Percentiles rank a stretch among this genome's conserved stretches.
Conservation (phyloP, 345 rosid genomes). For the Schrenkiella parvula region DNA sequence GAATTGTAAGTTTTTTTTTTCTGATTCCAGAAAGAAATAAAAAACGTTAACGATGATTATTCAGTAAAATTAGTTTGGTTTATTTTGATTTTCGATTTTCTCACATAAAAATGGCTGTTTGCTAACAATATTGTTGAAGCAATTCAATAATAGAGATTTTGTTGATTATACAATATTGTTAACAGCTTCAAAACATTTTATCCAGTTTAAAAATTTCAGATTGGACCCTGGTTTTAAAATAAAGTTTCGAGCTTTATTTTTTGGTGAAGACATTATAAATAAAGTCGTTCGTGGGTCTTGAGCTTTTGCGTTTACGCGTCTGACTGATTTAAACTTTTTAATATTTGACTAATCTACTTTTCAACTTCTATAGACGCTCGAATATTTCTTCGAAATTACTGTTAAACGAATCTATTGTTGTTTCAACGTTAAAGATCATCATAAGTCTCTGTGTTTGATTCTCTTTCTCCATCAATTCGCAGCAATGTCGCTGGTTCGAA, state of each 20-base stretch:
- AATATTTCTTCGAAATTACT: background rate
- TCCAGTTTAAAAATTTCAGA: background rate
- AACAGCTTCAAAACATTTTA: background rate
- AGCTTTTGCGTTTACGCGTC: slow-evolving; percentile 5
- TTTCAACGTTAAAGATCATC: background rate
- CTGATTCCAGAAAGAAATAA: background rate
- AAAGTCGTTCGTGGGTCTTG: background rate
- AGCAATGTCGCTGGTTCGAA: slow-evolving; percentile 26
- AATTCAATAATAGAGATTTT: background rate
- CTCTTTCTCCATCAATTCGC: background rate
- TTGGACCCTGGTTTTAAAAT: background rate
- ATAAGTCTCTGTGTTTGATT: background rate
- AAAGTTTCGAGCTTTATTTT: background rate
- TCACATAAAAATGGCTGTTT: background rate
- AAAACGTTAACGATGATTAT: background rate
- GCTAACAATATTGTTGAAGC: background rate
- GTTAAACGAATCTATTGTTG: background rate
- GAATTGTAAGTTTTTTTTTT: slow-evolving; percentile 2
- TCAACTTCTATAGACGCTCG: background rate
- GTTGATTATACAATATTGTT: background rate
- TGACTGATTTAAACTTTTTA: background rate
- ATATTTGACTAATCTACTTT: background rate
- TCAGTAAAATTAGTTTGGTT: background rate
- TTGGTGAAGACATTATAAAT: background rate
- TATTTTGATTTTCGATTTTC: background rate